Base-by-base conservation (phyloP, 2,329 filamentous ascomycete species). In the Scedosporium minutisporum region DNA sequence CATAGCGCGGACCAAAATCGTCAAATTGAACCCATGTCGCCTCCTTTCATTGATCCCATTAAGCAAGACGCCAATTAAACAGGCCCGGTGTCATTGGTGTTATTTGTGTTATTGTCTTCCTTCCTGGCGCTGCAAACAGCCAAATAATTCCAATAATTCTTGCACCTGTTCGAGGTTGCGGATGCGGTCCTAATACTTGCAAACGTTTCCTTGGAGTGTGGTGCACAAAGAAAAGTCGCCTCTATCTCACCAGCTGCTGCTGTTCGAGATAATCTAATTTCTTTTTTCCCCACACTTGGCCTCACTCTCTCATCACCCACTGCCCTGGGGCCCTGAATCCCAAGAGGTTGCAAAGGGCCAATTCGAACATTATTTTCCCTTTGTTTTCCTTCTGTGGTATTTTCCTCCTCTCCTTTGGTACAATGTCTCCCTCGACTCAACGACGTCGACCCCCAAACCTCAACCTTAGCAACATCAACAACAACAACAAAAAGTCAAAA, bases 391-490 rank as follows among this genome's bases (percentile, higher is more conserved):
- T 16, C 16, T 18, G n/a, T 38, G 16, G n/a, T 38, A 58, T 58
- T 38, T 41, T 23, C 25, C 4, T 23, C 46, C 10, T 58, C 23
- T 41, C 27, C 18, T 58, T 41, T 41, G 42, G 51, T 38, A 63
- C 33, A 29, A 63, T 63, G 59, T 38, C 61, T 33, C 61, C 63
- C 25, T 33, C 64, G 61, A 63, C 64, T 58, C 64, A 62, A 14
- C 65, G 62, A 51, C 67, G 66, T 27, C 66, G 65, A 16, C 66
- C 65, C 41, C 65, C 66, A 33, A 64, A 68, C 23, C 67, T 68
- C 57, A 64, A 66, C 61, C 64, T 68, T 60, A 62, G 67, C 64
- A 65, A 12, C 29, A 38, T 1, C 33, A 38, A 38, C 33, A 38
- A 9, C 10, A 38, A 38, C 33, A 38, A 38, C 21, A 65, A 62